Conservation (phyloP, 2,329 filamentous ascomycete genomes). For the Fonsecaea erecta region DNA sequence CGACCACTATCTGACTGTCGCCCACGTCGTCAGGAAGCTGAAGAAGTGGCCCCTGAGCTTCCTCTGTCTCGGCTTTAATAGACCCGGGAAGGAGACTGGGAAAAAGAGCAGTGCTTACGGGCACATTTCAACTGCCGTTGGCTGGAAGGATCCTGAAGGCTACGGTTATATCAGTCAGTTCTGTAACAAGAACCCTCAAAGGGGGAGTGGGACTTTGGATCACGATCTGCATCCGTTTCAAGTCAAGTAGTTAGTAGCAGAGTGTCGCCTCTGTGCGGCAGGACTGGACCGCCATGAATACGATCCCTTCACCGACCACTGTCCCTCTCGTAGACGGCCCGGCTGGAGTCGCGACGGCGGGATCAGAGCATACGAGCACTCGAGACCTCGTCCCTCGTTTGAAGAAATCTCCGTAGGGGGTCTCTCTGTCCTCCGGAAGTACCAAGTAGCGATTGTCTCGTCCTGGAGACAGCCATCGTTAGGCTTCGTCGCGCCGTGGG, state of each 20-base stretch:
- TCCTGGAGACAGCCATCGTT: neutral
- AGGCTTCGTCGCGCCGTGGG: neutral
- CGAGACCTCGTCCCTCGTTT: neutral
- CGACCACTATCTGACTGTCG: neutral
- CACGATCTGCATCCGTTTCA: neutral
- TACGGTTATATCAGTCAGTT: neutral
- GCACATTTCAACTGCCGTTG: conserved; percentile 3
- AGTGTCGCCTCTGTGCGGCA: neutral
- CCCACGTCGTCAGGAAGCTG: neutral
- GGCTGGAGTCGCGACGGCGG: neutral
- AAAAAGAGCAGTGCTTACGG: conserved; percentile 1
- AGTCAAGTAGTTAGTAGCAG: neutral
- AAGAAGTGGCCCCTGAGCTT: neutral
- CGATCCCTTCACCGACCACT: neutral
- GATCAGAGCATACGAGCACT: neutral
- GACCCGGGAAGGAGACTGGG: neutral
- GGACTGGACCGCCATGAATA: neutral
- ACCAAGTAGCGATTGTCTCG: neutral
- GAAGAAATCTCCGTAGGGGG: neutral
- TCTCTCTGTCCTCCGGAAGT: neutral
- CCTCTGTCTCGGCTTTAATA: conserved; percentile 11
- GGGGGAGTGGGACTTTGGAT: conserved; percentile 5
- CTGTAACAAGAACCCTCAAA: neutral
- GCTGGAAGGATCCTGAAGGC: neutral
- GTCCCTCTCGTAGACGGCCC: neutral